phyloP scores from a whole-genome alignment of 2,329 filamentous ascomycete species.

The Hirsutella thompsonii region DNA sequence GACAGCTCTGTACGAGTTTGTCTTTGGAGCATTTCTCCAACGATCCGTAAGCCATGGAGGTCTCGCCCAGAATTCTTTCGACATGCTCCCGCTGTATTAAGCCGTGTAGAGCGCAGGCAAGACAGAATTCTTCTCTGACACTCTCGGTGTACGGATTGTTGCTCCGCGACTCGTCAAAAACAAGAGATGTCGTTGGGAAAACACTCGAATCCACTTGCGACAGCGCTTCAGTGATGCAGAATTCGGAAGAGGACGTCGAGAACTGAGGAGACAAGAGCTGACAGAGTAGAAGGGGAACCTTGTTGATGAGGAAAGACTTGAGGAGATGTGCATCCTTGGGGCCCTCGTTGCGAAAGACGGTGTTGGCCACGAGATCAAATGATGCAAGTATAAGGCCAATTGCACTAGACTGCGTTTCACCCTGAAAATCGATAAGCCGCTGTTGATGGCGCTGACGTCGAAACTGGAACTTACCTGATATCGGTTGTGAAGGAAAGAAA shows the following conservation, averaged over 20 bases:
- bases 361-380: conserved; percentile 82
- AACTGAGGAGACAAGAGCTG: conserved; percentile 51
- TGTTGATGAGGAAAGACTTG: conserved; percentile 73
- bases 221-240: conserved; percentile 57
- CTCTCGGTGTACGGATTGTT: conserved; percentile 45
- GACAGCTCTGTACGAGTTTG: conserved; percentile 64
- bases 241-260: conserved; percentile 62
- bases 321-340: conserved; percentile 55
- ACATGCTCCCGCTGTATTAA: conserved; percentile 71
- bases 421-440: conserved; percentile 26
- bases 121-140: conserved; percentile 64
- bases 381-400: conserved; percentile 77
- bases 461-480: conserved; percentile 50
- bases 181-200: conserved; percentile 47
- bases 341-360: conserved; percentile 54
- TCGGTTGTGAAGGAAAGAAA: conserved; percentile 71
- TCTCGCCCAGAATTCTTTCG: conserved; percentile 69
- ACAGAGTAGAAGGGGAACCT: conserved; percentile 41
- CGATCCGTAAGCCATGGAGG: conserved; percentile 64
- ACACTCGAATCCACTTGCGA: conserved; percentile 71
- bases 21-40: conserved; percentile 68
- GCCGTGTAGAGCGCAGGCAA: conserved; percentile 77
- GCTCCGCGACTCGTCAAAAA: conserved; percentile 46
- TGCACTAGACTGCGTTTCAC: conserved; percentile 63
- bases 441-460: not conserved